Conservation (phyloP, 2,329 filamentous ascomycete species). For the Aspergillus sp. region DNA sequence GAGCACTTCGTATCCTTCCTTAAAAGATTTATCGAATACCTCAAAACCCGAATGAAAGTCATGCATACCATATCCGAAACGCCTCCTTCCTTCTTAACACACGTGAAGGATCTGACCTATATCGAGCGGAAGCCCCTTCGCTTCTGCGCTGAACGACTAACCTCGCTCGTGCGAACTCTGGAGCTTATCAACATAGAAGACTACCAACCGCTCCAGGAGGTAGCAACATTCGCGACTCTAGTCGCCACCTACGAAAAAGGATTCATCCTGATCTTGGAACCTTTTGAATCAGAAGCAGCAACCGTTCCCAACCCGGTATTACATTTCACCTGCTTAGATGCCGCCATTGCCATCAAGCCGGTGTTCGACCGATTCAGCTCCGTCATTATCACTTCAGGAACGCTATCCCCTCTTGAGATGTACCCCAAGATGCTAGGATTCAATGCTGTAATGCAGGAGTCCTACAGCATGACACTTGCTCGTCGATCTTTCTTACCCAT, state of each 20-base stretch:
- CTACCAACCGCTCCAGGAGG: slow-evolving; percentile 93
- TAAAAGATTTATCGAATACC: slow-evolving; percentile 95
- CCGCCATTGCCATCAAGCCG: slow-evolving; percentile 95
- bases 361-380: slow-evolving; percentile 97
- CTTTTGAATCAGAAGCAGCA: slow-evolving; percentile 91
- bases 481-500: slow-evolving; percentile 94
- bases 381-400: slow-evolving; percentile 97
- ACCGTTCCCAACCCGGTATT: slow-evolving; percentile 96
- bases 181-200: slow-evolving; percentile 98
- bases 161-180: slow-evolving; percentile 89
- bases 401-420: slow-evolving; percentile 95
- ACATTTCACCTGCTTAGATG: slow-evolving; percentile 95
- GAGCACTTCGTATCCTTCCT: slow-evolving; percentile 96
- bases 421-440: slow-evolving; percentile 99
- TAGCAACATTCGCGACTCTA: slow-evolving; percentile 94
- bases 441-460: slow-evolving; percentile 88
- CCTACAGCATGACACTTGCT: slow-evolving; percentile 94
- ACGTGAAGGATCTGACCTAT: slow-evolving; percentile 93
- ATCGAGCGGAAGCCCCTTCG: slow-evolving; percentile 92
- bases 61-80: slow-evolving; percentile 97
- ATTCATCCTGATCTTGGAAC: slow-evolving; percentile 94
- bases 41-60: slow-evolving; percentile 98
- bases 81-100: slow-evolving; percentile 86
- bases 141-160: slow-evolving; percentile 93
- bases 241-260: slow-evolving; percentile 97